Evolutionary conservation across 345 rosid genomes (phyloP).

Genomic region (Noccaea bulbosa): DNA sequence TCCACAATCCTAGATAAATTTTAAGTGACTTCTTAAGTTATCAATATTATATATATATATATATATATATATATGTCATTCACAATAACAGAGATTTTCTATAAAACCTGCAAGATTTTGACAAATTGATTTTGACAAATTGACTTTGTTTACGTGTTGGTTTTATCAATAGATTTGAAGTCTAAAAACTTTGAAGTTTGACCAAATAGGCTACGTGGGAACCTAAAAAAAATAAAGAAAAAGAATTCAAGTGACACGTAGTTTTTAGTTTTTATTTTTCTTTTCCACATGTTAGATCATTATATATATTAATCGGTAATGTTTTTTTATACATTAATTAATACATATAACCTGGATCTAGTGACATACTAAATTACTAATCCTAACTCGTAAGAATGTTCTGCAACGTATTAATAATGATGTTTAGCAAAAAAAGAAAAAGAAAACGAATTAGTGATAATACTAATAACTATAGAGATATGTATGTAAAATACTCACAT

Average conservation of each 20-base stretch:
- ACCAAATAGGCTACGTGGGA: neutral
- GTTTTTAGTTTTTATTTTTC: too few relatives aligned
- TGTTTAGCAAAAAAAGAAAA: too few relatives aligned
- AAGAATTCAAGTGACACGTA: too few relatives aligned
- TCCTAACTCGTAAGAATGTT: neutral
- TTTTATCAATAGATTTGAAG: neutral
- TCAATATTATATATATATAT: too few relatives aligned
- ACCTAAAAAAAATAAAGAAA: neutral
- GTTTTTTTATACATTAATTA: too few relatives aligned
- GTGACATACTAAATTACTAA: neutral
- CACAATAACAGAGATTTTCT: neutral
- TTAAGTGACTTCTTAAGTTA: neutral
- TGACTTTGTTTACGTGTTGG: neutral
- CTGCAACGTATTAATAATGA: too few relatives aligned
- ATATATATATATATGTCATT: too few relatives aligned
- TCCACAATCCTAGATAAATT: neutral
- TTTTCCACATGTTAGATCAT: too few relatives aligned
- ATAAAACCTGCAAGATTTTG: slow-evolving; percentile 12
- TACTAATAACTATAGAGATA: neutral
- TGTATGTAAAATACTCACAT: slow-evolving; percentile 50
- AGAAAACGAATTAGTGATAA: too few relatives aligned
- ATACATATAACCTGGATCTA: neutral
- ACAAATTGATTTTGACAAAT: neutral
- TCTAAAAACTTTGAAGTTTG: neutral
- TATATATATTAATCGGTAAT: too few relatives aligned